Conservation (phyloP, 768 basidiomycete genomes). For the Clitopilus passeckerianus region DNA sequence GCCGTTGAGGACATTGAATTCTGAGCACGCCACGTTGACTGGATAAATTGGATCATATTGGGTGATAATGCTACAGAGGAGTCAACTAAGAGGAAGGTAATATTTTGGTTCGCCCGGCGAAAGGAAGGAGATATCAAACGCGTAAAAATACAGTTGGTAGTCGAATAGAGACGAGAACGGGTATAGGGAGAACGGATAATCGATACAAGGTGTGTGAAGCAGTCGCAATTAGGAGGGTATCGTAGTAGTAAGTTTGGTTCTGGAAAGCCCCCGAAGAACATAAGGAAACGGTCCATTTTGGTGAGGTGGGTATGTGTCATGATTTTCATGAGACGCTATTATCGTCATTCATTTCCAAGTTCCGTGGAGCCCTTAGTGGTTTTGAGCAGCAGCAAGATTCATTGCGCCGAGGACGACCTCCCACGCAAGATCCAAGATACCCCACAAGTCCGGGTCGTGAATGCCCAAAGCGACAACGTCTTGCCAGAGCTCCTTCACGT, state of each 20-base stretch:
- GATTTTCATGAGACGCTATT: not conserved
- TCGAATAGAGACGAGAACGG: not conserved
- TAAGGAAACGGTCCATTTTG: not conserved
- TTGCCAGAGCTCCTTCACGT: conserved; percentile 77
- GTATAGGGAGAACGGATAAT: not conserved
- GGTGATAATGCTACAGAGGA: not conserved
- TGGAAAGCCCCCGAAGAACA: not conserved
- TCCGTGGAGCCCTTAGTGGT: not conserved
- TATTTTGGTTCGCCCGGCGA: not conserved
- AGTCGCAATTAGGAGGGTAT: not conserved
- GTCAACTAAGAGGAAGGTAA: not conserved
- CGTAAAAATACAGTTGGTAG: not conserved
- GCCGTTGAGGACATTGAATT: no score
- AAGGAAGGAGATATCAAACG: not conserved
- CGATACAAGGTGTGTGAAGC: not conserved
- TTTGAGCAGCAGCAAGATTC: conserved; percentile 37
- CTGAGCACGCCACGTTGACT: not conserved
- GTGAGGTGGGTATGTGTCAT: not conserved
- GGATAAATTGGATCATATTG: not conserved
- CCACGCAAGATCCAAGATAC: conserved; percentile 75
- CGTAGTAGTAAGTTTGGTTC: not conserved
- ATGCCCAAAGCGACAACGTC: conserved; percentile 74
- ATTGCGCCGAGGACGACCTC: conserved; percentile 61
- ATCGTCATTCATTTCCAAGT: not conserved
- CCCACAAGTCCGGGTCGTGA: conserved; percentile 71